Evolutionary conservation across 768 basidiomycete species (phyloP).

Genomic region (Boletus sp.): DNA sequence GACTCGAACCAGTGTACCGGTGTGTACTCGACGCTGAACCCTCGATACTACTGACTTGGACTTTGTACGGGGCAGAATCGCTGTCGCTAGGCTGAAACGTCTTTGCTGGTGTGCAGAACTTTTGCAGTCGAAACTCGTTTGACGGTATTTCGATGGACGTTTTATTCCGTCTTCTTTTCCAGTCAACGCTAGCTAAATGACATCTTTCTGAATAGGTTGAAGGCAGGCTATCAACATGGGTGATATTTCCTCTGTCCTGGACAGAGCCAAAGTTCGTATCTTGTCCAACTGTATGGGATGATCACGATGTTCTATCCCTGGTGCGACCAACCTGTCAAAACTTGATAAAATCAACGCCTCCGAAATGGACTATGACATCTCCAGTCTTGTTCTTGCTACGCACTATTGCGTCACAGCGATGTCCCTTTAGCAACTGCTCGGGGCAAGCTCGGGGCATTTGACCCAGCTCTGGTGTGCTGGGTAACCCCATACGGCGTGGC

Average conservation of each 20-base stretch:
- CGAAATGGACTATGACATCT: neutral
- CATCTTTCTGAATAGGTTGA: neutral
- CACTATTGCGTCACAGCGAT: neutral
- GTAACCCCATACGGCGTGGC: neutral
- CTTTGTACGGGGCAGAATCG: neutral
- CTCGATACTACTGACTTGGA: neutral
- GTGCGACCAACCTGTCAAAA: neutral
- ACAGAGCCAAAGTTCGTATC: neutral
- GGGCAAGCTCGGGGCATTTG: no score
- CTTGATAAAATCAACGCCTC: neutral
- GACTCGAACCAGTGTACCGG: neutral
- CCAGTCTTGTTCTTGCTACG: neutral
- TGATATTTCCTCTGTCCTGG: neutral
- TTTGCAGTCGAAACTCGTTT: neutral
- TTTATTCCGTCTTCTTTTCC: neutral
- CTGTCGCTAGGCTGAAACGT: neutral
- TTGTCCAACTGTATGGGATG: neutral
- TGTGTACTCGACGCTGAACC: neutral
- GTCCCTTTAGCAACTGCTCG: neutral
- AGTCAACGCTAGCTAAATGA: neutral
- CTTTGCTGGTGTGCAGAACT: neutral
- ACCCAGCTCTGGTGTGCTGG: neutral
- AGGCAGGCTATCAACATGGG: neutral
- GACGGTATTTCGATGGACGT: neutral
- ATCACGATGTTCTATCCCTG: neutral